phyloP scores from a whole-genome alignment of 495 filamentous ascomycete genomes.

The Neurospora intermedia region DNA sequence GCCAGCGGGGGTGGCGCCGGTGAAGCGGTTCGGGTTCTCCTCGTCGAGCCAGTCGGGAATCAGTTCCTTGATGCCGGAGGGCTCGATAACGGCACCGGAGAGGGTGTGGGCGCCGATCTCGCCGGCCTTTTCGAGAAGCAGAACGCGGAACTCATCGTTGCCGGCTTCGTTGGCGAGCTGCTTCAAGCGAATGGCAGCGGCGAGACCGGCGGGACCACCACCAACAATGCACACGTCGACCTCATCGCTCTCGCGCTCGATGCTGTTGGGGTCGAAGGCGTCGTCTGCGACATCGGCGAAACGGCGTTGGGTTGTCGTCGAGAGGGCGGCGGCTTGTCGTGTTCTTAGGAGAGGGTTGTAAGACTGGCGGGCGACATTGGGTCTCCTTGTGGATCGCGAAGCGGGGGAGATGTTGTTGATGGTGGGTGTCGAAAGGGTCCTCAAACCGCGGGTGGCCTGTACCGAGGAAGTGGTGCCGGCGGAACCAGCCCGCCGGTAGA shows the following conservation, averaged over 20 bases:
- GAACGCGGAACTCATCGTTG: constrained; percentile 88
- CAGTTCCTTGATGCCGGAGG: constrained; percentile 78
- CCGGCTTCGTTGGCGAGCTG: constrained; percentile 93
- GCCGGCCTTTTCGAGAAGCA: constrained; percentile 89
- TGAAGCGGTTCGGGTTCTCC: constrained; percentile 75
- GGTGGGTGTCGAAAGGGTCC: constrained; percentile 10
- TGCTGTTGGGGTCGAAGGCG: constrained; percentile 56
- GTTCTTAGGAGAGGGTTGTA: constrained; percentile 1
- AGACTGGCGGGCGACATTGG: constrained; percentile 1
- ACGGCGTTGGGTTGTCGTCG: constrained; percentile 38
- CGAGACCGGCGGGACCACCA: constrained; percentile 84
- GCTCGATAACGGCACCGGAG: constrained; percentile 91
- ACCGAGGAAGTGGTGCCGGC: constrained; percentile 1
- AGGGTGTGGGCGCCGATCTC: constrained; percentile 93
- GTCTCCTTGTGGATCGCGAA: background rate
- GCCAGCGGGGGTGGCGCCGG: constrained; percentile 69
- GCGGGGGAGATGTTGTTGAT: constrained; percentile 3
- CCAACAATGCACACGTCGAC: constrained; percentile 97
- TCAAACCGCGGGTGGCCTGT: constrained; percentile 7
- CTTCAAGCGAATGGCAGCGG: constrained; percentile 88
- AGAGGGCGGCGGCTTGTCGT: constrained; percentile 3
- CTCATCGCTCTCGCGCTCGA: constrained; percentile 81
- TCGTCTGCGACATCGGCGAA: constrained; percentile 40
- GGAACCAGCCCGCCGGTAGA: constrained; percentile 18
- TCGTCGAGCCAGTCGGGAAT: constrained; percentile 88